Conservation (phyloP, 805 yeast genomes). For the Candida lessepsii region DNA sequence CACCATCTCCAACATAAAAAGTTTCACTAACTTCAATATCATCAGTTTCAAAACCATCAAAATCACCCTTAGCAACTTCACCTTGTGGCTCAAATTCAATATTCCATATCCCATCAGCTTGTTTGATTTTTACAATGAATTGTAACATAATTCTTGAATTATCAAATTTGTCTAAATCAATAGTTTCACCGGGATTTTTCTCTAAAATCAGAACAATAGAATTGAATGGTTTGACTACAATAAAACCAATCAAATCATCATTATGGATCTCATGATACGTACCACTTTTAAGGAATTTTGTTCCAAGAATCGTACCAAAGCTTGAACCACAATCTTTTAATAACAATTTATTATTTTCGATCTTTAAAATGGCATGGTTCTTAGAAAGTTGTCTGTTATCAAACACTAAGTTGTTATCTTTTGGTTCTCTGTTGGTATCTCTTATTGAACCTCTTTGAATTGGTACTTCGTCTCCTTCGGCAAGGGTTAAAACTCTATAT, state of each 20-base stretch:
- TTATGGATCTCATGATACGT: slow-evolving; percentile 16
- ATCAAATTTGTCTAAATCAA: slow-evolving; percentile 23
- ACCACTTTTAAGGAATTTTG: slow-evolving; percentile 22
- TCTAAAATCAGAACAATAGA: background rate
- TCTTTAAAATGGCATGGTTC: slow-evolving; percentile 31
- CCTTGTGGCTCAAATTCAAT: no score
- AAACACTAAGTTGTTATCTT: slow-evolving; percentile 30
- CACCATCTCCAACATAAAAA: slow-evolving; percentile 1
- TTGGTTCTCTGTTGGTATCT: slow-evolving; percentile 25
- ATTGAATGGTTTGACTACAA: slow-evolving; percentile 27
- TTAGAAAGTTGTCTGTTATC: slow-evolving; percentile 38
- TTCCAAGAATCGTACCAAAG: slow-evolving; percentile 38
- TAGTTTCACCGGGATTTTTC: background rate
- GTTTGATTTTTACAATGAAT: background rate
- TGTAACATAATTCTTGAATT: slow-evolving; percentile 19
- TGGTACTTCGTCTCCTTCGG: background rate
- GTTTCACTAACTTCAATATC: no score
- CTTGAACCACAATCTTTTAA: slow-evolving; percentile 33
- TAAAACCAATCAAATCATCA: slow-evolving; percentile 36
- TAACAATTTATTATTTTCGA: slow-evolving; percentile 19
- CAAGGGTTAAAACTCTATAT: background rate
- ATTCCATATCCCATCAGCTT: no score
- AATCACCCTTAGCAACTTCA: background rate
- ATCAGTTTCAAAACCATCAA: no score
- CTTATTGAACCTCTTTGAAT: slow-evolving; percentile 32